Base-by-base conservation (phyloP, 495 filamentous ascomycete species). In the Daldinia concentrica region DNA sequence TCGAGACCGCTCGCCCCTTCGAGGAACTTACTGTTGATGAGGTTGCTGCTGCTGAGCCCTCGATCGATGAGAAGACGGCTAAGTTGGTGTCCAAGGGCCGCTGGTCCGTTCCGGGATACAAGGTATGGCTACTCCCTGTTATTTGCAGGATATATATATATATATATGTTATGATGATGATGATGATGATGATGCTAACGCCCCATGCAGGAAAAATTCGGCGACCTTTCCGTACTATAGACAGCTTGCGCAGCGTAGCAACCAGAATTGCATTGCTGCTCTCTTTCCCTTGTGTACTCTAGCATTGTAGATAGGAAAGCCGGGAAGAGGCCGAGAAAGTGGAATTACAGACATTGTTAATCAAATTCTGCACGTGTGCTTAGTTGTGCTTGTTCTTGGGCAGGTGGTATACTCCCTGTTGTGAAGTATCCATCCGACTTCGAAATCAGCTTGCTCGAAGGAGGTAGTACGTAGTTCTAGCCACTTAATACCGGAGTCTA, bases 21-120 rank as follows among this genome's bases (percentile, higher is more conserved):
- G 95, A 99, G 71, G 92, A 99, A 69, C 87, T 98, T 82, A 98
- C 96, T 76, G 95, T 98, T 82, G 95, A 98, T 82, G 96, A 99
- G 79, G 91, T 99, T 81, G 92, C 90, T 64, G 88, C 90, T 67
- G 96, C 93, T 64, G 91, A 92, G 77, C 95, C 95, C 60, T 94
- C 97, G 74, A 98, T 98, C 81, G 96, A 99, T 81, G 88, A 94
- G 88, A 93, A 93, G 84, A 97, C 93, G 64, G 82, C 91, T 68
- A 88, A 94, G 83, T 87, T 98, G 79, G 94, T 98, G 56, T 92
- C 91, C 80, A 98, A 94, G 89, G 94, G 95, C 82, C 92, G 94
- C 86, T 99, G 96, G 96, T 86, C 88, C 83, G 93, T 95, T 74
- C 93, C 96, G 55, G 96, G 96, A 78, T 99, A 99, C 91, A 97